These are phyloP conservation scores for Dryas drummondii DNA, from an alignment of 306 rosid species.

Conservation along the genomic window DNA sequence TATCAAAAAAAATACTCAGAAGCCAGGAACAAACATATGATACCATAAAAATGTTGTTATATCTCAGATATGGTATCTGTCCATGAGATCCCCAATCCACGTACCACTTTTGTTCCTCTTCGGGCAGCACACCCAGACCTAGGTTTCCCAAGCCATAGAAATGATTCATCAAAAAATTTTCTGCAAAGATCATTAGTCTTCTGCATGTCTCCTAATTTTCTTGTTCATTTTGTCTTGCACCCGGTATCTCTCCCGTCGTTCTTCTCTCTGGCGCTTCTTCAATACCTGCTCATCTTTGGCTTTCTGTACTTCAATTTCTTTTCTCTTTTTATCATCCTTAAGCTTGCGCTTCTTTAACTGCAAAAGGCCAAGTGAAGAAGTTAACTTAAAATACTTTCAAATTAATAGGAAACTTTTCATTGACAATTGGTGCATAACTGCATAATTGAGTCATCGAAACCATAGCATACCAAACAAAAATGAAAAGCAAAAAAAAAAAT, in stretches of 20 bases:
- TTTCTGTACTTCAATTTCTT: conserved; percentile 54
- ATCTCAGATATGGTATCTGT: no score
- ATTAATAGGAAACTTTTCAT: not conserved
- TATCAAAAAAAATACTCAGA: no score
- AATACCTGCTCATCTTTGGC: conserved; percentile 62
- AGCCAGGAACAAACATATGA: no score
- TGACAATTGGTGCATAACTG: not conserved
- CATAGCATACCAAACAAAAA: no score
- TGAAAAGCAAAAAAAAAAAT: no score
- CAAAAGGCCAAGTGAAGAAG: conserved; percentile 16
- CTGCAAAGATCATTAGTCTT: conserved; percentile 23
- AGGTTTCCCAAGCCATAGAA: not conserved
- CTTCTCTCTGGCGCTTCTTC: conserved; percentile 84
- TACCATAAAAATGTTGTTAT: no score
- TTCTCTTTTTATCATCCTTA: conserved; percentile 62
- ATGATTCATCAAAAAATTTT: not conserved
- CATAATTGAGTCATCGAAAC: not conserved
- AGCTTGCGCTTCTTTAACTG: conserved; percentile 76
- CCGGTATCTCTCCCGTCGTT: conserved; percentile 71
- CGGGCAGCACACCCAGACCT: not conserved
- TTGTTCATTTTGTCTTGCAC: conserved; percentile 62
- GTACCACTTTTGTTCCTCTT: not conserved
- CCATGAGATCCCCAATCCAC: no score
- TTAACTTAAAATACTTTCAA: not conserved
- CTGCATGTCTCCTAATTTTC: conserved; percentile 50